Evolutionary conservation across 192 early-diverging fungal species (phyloP), one percentile per base, ranked within the genome.

Genomic region (Entomortierella beljakovae): DNA sequence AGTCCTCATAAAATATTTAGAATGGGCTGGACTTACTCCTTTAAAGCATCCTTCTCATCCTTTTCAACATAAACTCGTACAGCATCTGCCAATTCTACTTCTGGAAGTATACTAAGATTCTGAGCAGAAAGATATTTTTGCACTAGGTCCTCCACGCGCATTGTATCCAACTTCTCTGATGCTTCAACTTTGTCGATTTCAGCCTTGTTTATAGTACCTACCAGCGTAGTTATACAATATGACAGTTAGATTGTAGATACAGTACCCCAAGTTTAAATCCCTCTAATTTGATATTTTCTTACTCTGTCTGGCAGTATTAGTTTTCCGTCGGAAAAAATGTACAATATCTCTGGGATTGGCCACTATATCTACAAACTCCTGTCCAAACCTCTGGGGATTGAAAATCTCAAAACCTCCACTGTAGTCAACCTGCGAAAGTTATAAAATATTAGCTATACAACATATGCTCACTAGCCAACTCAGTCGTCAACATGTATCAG

Each of bases 301-400:
- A 70, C 75, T 40, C 5, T 16, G 53, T 26, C 54, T 67, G 18
- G 49, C 31, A 11, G 49, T 3, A 2, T 54, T 37, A 6, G 81
- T 61, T 13, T 85, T 71, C 56, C 85, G 91, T 29, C 95, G 85
- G 70, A 90, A 91, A 80, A 96, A 97, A 55, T 90, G 86, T 9
- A 98, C 80, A 61, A 98, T 90, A 38, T 98, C 95, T 57, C 90
- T 90, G 2, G 94, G 91, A 70, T 98, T 98, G 25, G 96, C 96
- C 6, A 98, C 94, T 22, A 84, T 70, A 28, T 93, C 88, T 3
- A 91, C 88, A 84, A 95, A 96, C 32, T 83, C 64, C 33, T 92
- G 88, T 0, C 96, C 95, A 80, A 98, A 98, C 16, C 91, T 85
- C 77, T 93, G 89, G 10, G 95, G 93, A 74, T 95, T 96, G 79